These are phyloP conservation scores for Suhomyces sp. DNA, from an alignment of 805 yeast species.

Conservation along the genomic window DNA sequence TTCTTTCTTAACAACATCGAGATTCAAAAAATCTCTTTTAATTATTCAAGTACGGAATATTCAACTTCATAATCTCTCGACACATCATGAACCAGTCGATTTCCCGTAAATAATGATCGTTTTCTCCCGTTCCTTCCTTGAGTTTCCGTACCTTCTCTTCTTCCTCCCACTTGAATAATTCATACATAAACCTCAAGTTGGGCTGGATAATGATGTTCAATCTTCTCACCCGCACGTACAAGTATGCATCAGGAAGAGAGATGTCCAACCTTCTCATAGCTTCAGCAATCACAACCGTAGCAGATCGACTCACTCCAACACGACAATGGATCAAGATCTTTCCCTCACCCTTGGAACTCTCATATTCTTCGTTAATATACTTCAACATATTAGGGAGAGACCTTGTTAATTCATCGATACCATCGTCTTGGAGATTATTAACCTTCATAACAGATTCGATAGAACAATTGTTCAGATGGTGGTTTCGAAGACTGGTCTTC, in stretches of 20 bases:
- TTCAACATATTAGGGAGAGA: slow-evolving; percentile 63
- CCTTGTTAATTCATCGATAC: slow-evolving; percentile 71
- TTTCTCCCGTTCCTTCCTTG: slow-evolving; percentile 3
- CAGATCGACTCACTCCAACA: slow-evolving; percentile 93
- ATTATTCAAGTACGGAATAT: slow-evolving; percentile 57
- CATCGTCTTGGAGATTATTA: slow-evolving; percentile 83
- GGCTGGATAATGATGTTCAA: slow-evolving; percentile 94
- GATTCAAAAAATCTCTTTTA: too few species aligned
- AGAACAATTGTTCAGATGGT: slow-evolving; percentile 11
- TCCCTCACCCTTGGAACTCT: slow-evolving; percentile 22
- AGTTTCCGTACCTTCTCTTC: slow-evolving; percentile 17
- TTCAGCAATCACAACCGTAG: slow-evolving; percentile 94
- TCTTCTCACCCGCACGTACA: slow-evolving; percentile 85
- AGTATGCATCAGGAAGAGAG: slow-evolving; percentile 73
- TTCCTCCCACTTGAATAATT: slow-evolving; percentile 62
- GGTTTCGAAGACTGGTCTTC: slow-evolving; percentile 1
- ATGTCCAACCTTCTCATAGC: slow-evolving; percentile 76
- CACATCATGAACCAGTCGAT: slow-evolving; percentile 90
- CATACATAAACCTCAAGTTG: slow-evolving; percentile 87
- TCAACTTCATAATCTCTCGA: slow-evolving; percentile 76
- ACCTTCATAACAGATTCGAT: slow-evolving; percentile 59
- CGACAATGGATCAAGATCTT: slow-evolving; percentile 79
- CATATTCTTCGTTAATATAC: slow-evolving; percentile 52
- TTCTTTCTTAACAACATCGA: too few species aligned
- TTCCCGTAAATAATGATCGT: slow-evolving; percentile 42